Conservation (phyloP, 176 grass and related monocot genomes). For the Carex myosuroides region DNA sequence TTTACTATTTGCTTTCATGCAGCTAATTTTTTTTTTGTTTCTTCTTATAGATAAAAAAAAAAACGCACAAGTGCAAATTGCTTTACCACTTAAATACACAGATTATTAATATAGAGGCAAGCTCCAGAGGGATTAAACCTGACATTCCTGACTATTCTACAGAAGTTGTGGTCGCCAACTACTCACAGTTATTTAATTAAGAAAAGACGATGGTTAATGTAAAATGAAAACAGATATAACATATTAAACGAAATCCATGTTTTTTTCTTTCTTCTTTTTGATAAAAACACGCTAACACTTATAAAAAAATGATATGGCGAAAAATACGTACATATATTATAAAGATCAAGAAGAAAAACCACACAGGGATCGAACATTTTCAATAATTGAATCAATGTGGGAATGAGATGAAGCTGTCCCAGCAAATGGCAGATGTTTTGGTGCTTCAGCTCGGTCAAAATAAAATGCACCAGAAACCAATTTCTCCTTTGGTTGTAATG, state of each 20-base stretch:
- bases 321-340: background rate
- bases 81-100: background rate
- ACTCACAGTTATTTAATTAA: background rate
- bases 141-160: background rate
- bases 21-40: background rate
- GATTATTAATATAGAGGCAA: background rate
- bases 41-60: background rate
- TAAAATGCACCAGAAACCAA: slow-evolving; percentile 63
- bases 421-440: slow-evolving; percentile 67
- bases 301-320: background rate
- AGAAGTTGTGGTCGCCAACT: background rate
- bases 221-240: background rate
- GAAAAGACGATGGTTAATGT: background rate
- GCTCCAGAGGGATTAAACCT: background rate
- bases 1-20: background rate
- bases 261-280: background rate
- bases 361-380: slow-evolving; percentile 39
- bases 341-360: slow-evolving; percentile 5
- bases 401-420: slow-evolving; percentile 56
- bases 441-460: slow-evolving; percentile 76
- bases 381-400: slow-evolving; percentile 43
- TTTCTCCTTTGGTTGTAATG: slow-evolving; percentile 71
- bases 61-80: background rate
- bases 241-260: background rate
- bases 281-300: background rate